Evolutionary conservation across 495 filamentous ascomycete genomes (phyloP).

Genomic region (Talaromyces thailandensis): DNA sequence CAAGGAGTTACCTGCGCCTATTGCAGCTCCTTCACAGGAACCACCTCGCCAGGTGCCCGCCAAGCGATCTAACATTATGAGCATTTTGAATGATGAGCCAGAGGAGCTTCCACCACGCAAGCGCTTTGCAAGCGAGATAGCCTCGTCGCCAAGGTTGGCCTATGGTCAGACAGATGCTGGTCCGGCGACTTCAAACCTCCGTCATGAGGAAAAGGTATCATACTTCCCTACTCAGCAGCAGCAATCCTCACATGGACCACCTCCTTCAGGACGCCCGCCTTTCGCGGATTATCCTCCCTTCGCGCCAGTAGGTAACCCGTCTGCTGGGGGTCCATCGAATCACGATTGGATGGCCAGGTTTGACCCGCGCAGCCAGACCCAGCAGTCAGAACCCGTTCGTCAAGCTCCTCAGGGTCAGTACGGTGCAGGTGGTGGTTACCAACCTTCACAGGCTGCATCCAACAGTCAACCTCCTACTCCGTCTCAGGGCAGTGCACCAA

Average conservation of each 20-base stretch:
- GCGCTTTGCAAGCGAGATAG: conserved; percentile 34
- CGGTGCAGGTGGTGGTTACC: conserved; percentile 15
- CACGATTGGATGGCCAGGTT: conserved; percentile 41
- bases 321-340: conserved; percentile 19
- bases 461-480: conserved; percentile 24
- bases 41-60: conserved; percentile 39
- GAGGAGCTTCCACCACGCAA: conserved; percentile 47
- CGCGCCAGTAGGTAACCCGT: conserved; percentile 11
- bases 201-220: conserved; percentile 7
- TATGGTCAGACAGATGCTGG: conserved; percentile 14
- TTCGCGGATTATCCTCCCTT: conserved; percentile 31
- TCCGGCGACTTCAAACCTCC: conserved; percentile 3
- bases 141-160: conserved; percentile 19
- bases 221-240: conserved; percentile 7
- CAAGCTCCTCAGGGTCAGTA: conserved; percentile 21
- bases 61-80: conserved; percentile 53
- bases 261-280: conserved; percentile 10
- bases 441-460: conserved; percentile 26
- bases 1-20: conserved; percentile 29
- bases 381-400: conserved; percentile 14
- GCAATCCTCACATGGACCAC: not conserved
- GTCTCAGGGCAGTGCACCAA: conserved; percentile 11
- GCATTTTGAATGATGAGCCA: conserved; percentile 48
- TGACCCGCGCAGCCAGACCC: conserved; percentile 26
- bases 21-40: conserved; percentile 32